Evolutionary conservation across 73 alveolate genomes (phyloP).

Genomic region (Paramecium sonneborni): DNA sequence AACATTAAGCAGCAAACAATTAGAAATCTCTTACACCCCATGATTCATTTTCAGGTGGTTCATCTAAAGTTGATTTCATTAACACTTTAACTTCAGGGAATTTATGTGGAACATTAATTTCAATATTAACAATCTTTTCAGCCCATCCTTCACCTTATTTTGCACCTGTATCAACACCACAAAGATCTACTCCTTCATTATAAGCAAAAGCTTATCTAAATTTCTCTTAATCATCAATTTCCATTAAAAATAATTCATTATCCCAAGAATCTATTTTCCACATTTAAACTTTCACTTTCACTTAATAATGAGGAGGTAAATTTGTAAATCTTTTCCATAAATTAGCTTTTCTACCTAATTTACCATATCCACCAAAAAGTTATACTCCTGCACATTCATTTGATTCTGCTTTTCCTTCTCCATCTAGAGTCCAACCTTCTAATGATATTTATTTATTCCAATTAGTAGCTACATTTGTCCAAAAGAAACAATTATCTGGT

Average conservation of each 20-base stretch:
- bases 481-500: constrained; percentile 29
- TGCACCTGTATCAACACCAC: constrained; percentile 35
- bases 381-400: constrained; percentile 45
- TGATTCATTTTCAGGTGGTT: constrained; percentile 49
- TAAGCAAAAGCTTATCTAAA: constrained; percentile 1
- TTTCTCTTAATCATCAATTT: neutral
- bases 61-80: constrained; percentile 52
- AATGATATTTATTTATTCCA: constrained; percentile 14
- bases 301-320: constrained; percentile 9
- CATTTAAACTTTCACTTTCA: neutral
- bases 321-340: neutral
- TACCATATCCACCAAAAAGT: constrained; percentile 31
- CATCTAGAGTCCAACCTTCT: constrained; percentile 58
- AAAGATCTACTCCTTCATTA: constrained; percentile 19
- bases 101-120: constrained; percentile 32
- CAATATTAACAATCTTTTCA: constrained; percentile 12
- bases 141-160: constrained; percentile 35
- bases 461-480: neutral
- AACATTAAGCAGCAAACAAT: constrained; percentile 19
- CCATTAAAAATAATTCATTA: neutral
- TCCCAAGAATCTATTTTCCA: constrained; percentile 59
- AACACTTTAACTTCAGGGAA: constrained; percentile 37
- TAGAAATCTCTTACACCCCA: constrained; percentile 61
- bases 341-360: constrained; percentile 52
- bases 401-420: constrained; percentile 40